These are phyloP conservation scores for Brettanomyces bruxellensis DNA, from an alignment of 805 yeast species.

Conservation along the genomic window DNA sequence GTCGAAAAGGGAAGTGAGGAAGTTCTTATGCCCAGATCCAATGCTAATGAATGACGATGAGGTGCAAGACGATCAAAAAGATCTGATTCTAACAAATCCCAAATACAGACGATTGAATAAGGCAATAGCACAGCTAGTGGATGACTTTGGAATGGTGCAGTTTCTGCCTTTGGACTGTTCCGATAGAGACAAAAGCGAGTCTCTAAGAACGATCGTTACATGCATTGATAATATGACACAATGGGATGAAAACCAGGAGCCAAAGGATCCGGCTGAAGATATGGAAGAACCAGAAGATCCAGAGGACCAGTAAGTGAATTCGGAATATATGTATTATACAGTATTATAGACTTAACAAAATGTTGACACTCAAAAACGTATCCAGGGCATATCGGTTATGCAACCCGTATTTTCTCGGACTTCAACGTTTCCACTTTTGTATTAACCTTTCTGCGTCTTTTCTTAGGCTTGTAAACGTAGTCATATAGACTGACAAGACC, in stretches of 20 bases:
- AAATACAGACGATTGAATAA: slow-evolving; percentile 65
- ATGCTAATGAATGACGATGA: slow-evolving; percentile 45
- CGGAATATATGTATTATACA: neutral
- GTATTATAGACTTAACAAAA: neutral
- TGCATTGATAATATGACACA: slow-evolving; percentile 96
- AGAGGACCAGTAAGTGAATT: slow-evolving; percentile 7
- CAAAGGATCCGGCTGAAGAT: slow-evolving; percentile 87
- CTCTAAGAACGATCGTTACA: slow-evolving; percentile 74
- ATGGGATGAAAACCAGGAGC: slow-evolving; percentile 95
- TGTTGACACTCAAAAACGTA: neutral
- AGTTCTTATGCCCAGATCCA: slow-evolving; percentile 89
- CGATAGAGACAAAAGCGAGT: slow-evolving; percentile 51
- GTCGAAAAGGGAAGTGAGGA: slow-evolving; percentile 67
- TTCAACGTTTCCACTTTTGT: neutral
- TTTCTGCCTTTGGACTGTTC: slow-evolving; percentile 77
- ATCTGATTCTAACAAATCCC: slow-evolving; percentile 31
- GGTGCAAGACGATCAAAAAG: slow-evolving; percentile 12
- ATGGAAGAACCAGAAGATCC: slow-evolving; percentile 52
- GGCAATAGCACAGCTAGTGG: slow-evolving; percentile 82
- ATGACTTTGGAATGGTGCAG: slow-evolving; percentile 98
- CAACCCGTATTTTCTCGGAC: neutral
- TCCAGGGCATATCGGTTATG: neutral
- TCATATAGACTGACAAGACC: slow-evolving; percentile 19
- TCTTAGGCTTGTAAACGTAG: slow-evolving; percentile 13
- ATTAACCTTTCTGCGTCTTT: slow-evolving; percentile 2